Evolutionary conservation across 768 basidiomycete genomes (phyloP).

Genomic region (Solioccasus polychromus): DNA sequence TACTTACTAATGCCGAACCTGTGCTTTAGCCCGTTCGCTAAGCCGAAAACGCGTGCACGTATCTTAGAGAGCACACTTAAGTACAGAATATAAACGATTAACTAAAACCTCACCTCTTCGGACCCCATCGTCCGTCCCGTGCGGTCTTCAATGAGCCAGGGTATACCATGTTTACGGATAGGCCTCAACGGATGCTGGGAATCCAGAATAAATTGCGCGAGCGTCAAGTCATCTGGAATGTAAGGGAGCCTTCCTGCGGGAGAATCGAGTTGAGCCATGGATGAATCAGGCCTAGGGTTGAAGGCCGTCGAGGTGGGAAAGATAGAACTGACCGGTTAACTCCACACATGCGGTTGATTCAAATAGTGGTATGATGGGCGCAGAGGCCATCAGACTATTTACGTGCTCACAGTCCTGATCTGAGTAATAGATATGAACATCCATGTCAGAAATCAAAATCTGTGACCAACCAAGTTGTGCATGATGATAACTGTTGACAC

Average conservation of each 20-base stretch:
- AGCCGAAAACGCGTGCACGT: slow-evolving; percentile 34
- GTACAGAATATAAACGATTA: not conserved
- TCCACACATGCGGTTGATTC: no score
- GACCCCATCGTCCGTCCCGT: slow-evolving; percentile 35
- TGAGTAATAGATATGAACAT: no score
- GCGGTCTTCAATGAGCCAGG: slow-evolving; percentile 43
- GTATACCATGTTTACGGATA: slow-evolving; percentile 18
- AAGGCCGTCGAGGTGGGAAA: no score
- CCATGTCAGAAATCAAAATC: no score
- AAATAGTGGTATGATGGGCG: no score
- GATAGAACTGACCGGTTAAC: no score
- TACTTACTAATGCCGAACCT: slow-evolving; percentile 35
- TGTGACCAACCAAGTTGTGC: no score
- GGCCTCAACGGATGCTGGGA: slow-evolving; percentile 31
- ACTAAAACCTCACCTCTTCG: slow-evolving; percentile 33
- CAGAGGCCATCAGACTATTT: no score
- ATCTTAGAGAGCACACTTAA: no score
- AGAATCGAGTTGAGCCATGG: slow-evolving; percentile 31
- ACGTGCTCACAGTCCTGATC: no score
- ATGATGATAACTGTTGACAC: no score
- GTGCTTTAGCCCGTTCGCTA: slow-evolving; percentile 37
- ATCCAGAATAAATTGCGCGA: slow-evolving; percentile 38
- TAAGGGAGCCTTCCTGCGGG: slow-evolving; percentile 29
- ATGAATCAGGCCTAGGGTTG: no score
- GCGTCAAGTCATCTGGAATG: slow-evolving; percentile 38